Conservation (phyloP, 176 grass and related monocot species). For the Eleusine indica region DNA sequence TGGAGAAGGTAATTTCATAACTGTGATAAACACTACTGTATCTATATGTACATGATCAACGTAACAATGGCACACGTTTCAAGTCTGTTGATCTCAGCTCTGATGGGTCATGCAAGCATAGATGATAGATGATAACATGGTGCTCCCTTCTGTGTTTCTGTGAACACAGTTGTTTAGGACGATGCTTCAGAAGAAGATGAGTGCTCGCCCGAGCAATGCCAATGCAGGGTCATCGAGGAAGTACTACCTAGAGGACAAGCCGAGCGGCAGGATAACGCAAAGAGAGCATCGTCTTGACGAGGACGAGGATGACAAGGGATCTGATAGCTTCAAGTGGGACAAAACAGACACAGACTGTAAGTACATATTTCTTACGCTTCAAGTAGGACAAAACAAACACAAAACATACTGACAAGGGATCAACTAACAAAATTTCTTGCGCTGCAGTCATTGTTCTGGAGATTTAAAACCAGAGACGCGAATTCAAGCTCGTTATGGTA, state of each 20-base stretch:
- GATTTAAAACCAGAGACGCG: constrained; percentile 46
- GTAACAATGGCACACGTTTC: neutral
- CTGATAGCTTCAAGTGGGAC: constrained; percentile 74
- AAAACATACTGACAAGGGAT: constrained; percentile 54
- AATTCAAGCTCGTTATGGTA: constrained; percentile 21
- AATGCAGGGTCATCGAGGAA: constrained; percentile 60
- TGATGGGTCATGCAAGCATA: neutral
- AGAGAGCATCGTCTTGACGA: constrained; percentile 12
- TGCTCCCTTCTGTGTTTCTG: neutral
- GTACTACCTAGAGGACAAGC: constrained; percentile 67
- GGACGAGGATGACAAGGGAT: constrained; percentile 55
- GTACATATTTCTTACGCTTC: constrained; percentile 16
- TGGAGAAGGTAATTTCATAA: constrained; percentile 63
- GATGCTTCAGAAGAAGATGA: constrained; percentile 80
- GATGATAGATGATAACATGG: neutral
- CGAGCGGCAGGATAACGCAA: constrained; percentile 37
- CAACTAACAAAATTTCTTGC: neutral
- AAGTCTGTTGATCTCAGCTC: neutral
- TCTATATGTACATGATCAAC: neutral
- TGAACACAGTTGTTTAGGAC: constrained; percentile 64
- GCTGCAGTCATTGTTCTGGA: constrained; percentile 94
- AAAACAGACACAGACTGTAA: constrained; percentile 98
- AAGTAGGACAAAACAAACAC: constrained; percentile 98
- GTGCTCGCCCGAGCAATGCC: constrained; percentile 50
- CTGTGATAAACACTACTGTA: neutral